Conservation (phyloP, 2,329 filamentous ascomycete species). For the Aschersonia sp. region DNA sequence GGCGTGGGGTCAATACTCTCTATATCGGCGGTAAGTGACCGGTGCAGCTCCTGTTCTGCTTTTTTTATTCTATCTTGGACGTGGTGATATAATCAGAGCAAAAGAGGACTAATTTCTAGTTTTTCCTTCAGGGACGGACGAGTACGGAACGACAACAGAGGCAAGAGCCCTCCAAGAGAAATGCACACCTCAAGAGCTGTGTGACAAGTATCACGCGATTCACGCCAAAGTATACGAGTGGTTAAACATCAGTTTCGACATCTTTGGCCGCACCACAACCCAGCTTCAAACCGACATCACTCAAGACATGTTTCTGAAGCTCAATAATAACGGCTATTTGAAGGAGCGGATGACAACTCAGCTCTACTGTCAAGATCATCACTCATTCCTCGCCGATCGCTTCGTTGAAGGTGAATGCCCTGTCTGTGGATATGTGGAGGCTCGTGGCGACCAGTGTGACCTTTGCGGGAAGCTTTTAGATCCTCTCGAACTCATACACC, state of each 20-base stretch:
- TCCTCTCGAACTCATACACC: slow-evolving; percentile 55
- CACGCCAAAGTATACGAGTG: slow-evolving; percentile 77
- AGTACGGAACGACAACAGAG: slow-evolving; percentile 81
- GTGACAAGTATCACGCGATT: slow-evolving; percentile 71
- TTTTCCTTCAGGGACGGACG: slow-evolving; percentile 31
- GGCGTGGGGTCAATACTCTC: slow-evolving; percentile 57
- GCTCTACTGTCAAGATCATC: slow-evolving; percentile 64
- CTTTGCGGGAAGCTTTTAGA: slow-evolving; percentile 53
- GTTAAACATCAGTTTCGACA: slow-evolving; percentile 80
- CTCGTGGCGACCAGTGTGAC: slow-evolving; percentile 53
- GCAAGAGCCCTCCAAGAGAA: slow-evolving; percentile 74
- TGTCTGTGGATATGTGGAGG: slow-evolving; percentile 50
- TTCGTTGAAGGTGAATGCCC: slow-evolving; percentile 61
- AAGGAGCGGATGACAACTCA: slow-evolving; percentile 68
- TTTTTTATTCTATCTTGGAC: no score
- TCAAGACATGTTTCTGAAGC: slow-evolving; percentile 66
- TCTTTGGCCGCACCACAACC: slow-evolving; percentile 78
- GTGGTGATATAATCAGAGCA: not conserved
- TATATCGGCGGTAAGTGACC: slow-evolving; percentile 49
- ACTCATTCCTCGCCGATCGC: slow-evolving; percentile 58
- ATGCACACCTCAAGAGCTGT: slow-evolving; percentile 60
- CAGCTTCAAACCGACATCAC: slow-evolving; percentile 71
- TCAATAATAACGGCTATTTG: slow-evolving; percentile 68
- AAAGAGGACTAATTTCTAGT: not conserved
- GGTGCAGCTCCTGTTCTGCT: not conserved